Conservation (phyloP, 495 filamentous ascomycete species). For the Hyphodiscus hymeniophilus region DNA sequence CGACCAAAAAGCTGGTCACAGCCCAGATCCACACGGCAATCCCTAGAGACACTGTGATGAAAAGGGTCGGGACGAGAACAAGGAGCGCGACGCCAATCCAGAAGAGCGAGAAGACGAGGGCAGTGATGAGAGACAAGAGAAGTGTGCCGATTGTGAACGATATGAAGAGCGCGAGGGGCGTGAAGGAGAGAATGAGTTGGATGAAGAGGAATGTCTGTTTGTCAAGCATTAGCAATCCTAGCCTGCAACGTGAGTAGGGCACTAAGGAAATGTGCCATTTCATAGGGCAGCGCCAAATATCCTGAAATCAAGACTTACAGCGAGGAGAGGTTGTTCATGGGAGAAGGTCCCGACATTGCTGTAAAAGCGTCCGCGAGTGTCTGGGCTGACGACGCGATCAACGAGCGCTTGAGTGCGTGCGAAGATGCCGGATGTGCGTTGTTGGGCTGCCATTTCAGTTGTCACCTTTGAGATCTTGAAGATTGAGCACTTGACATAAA, state of each 20-base stretch:
- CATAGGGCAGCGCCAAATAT: too few species aligned
- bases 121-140: constrained; percentile 44
- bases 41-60: constrained; percentile 46
- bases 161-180: constrained; percentile 46
- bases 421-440: constrained; percentile 11
- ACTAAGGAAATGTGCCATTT: too few species aligned
- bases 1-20: constrained; percentile 44
- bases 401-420: constrained; percentile 7
- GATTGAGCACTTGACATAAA: neutral
- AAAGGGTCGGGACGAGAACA: constrained; percentile 54
- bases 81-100: constrained; percentile 54
- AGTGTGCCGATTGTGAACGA: constrained; percentile 47
- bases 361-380: constrained; percentile 9
- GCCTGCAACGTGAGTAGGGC: neutral
- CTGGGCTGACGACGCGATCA: constrained; percentile 13
- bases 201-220: constrained; percentile 17
- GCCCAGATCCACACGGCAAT: constrained; percentile 57
- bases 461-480: too few species aligned
- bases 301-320: constrained; percentile 16
- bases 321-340: constrained; percentile 18
- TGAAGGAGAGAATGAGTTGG: constrained; percentile 18
- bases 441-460: constrained; percentile 16
- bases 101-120: constrained; percentile 52
- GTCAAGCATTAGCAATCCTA: neutral
- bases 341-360: constrained; percentile 11